Base-by-base conservation (phyloP, 2,329 filamentous ascomycete species). In the Diplodia corticola region DNA sequence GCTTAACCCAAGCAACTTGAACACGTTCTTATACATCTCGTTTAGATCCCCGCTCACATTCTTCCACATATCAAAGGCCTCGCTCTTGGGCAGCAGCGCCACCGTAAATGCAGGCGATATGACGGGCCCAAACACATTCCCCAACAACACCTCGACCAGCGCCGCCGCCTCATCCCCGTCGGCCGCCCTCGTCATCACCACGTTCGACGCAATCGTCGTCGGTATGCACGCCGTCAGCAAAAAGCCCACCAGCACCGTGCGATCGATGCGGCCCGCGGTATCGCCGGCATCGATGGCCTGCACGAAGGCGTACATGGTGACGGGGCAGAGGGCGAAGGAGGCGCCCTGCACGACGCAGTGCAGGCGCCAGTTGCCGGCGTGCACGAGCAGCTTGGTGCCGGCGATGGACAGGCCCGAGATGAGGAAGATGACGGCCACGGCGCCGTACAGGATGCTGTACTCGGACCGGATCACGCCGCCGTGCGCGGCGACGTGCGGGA, bases 401-500 rank as follows among this genome's bases (percentile, higher is more conserved):
- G 64, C 24, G 35, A 66, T 53, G 28, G 55, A 48, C 24, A 66
- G 64, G 24, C 64, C 64, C 2, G 54, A 61, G n/a, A 63, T 54
- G 24, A 66, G 48, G 57, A 66, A 66, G 49, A 66, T 66, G 64
- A 66, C 30, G 49, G 64, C 64, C 4, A 66, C 64, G 46, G 64
- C 64, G 24, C 64, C 64, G 64, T 66, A 66, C 33, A 66, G 64
- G 49, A 66, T 63, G 55, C 55, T 61, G 64, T 66, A 66, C 24
- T 66, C 49, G 33, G 48, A 54, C 48, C 64, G 55, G 55, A 66
- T 66, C 48, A 28, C 15, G 24, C 64, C 64, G 55, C 64, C 64
- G 49, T 66, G 64, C 6, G 64, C 64, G 12, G 64, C 64, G 48
- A 66, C 49, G 49, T 44, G 37, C 4, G 64, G 64, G 49, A 66